Percentiles rank a stretch among this genome's conserved stretches.
These are phyloP conservation scores for Pichia sp. DNA, from an alignment of 1,139 yeast genomes.

Conservation along the genomic window DNA sequence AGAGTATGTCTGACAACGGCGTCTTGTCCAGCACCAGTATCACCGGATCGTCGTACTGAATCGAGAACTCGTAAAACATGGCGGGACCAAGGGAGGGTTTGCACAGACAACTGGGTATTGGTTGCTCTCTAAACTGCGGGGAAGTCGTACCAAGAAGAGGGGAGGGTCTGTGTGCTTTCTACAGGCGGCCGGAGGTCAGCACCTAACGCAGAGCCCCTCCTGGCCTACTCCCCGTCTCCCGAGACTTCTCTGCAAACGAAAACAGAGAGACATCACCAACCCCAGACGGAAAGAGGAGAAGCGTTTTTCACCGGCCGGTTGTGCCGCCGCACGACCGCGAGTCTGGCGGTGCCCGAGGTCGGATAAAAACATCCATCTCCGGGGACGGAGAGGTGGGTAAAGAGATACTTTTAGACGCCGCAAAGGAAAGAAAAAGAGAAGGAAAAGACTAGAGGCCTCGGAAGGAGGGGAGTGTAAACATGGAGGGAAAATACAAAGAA, in stretches of 20 bases:
- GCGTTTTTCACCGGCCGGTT: background rate
- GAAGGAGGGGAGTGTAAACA: background rate
- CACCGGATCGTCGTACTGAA: conserved; percentile 25
- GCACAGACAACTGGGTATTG: background rate
- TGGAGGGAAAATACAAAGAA: background rate
- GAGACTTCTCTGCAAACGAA: background rate
- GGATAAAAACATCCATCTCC: background rate
- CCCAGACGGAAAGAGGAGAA: background rate
- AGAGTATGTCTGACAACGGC: conserved; percentile 14
- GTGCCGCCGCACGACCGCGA: conserved; percentile 1
- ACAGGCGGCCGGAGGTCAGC: too few relatives aligned
- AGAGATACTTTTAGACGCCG: too few relatives aligned
- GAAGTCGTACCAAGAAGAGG: background rate
- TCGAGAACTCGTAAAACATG: conserved; percentile 25
- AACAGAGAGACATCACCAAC: background rate
- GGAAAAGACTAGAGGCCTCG: background rate
- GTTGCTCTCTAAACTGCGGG: background rate
- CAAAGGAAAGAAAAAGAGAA: background rate
- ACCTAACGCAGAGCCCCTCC: too few relatives aligned
- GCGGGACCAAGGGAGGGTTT: background rate
- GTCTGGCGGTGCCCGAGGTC: background rate
- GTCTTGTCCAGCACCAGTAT: conserved; percentile 3
- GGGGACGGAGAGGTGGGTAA: background rate
- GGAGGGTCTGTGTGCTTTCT: background rate
- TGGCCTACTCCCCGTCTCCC: too few relatives aligned